Base-by-base conservation (phyloP, 495 filamentous ascomycete genomes). In the Podospora anserina region DNA sequence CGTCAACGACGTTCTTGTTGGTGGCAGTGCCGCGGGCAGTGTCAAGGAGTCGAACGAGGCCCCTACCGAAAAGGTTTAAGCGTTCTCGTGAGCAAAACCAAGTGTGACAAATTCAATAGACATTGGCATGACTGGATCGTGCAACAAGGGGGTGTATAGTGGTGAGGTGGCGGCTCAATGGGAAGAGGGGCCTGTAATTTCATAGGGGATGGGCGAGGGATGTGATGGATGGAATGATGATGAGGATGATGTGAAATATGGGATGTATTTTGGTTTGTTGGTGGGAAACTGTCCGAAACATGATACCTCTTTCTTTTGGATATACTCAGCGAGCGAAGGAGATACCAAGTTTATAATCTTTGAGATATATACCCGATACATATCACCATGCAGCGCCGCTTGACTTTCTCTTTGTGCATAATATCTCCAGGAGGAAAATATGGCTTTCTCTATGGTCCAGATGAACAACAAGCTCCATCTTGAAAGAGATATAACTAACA, bases 1-100 rank as follows among this genome's bases (percentile, higher is more conserved):
- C 71, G 87, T 97, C 23, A 69, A 68, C 58, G 71, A 72, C 15
- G 60, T 71, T 34, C 18, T 72, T n/a, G 58, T 63, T 26, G 68
- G 61, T 27, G 66, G 69, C 26, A 72, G 72, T 67, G 71, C 74
- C 26, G 49, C 68, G n/a, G 66, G 70, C 32, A 77, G 75, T 68
- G 64, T 78, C 63, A 78, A 76, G 67, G 72, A 63, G 1, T 49
- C 39, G 39, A 49, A 11, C 15, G 39, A 11, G 9, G 0, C 2
- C 2, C 5, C 39, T 16, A 49, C 39, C 9, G 39, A 49, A 11
- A 49, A 49, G 39, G 39, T 13, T 49, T 49, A 49, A 49, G 15
- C 2, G 5, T 49, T 4, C 4, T 32, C 4, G 13, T 49, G 9
- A 13, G 1, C 39, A 49, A 49, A 49, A 11, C 13, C 4, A 49